phyloP scores from a whole-genome alignment of 2,329 filamentous ascomycete genomes.

The Colletotrichum sp. region DNA sequence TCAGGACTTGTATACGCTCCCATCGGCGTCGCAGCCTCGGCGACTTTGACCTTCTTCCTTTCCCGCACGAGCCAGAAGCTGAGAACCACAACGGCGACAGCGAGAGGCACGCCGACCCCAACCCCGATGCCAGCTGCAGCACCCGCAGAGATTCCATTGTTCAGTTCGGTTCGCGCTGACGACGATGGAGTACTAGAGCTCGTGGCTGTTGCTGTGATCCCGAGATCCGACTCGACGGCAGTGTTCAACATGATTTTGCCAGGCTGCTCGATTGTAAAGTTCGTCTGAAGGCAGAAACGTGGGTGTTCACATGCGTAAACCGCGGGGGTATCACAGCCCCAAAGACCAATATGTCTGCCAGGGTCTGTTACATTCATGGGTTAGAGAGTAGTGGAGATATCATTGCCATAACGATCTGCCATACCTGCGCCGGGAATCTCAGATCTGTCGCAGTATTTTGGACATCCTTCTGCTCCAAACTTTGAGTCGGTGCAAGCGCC shows the following conservation, averaged over 20 bases:
- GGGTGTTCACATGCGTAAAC: background rate
- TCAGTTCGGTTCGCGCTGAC: background rate
- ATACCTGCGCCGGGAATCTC: background rate
- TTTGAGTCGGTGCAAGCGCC: background rate
- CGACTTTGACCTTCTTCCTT: background rate
- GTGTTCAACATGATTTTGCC: background rate
- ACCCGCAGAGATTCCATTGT: background rate
- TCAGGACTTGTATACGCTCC: background rate
- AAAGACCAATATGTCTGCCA: background rate
- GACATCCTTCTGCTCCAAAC: background rate
- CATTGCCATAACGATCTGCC: background rate
- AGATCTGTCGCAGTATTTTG: background rate
- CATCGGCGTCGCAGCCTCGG: background rate
- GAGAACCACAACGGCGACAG: background rate
- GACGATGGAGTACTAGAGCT: background rate
- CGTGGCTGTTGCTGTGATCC: background rate
- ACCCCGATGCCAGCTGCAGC: conserved; percentile 13
- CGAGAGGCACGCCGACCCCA: conserved; percentile 1
- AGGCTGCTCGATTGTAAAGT: background rate
- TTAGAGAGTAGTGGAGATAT: background rate
- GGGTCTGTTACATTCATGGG: background rate
- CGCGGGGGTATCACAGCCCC: background rate
- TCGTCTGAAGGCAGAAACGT: background rate
- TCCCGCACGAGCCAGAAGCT: conserved; percentile 1
- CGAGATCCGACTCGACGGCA: background rate